Base-by-base conservation (phyloP, 352 stramenopile genomes). In the Aphanomyces invadans region DNA sequence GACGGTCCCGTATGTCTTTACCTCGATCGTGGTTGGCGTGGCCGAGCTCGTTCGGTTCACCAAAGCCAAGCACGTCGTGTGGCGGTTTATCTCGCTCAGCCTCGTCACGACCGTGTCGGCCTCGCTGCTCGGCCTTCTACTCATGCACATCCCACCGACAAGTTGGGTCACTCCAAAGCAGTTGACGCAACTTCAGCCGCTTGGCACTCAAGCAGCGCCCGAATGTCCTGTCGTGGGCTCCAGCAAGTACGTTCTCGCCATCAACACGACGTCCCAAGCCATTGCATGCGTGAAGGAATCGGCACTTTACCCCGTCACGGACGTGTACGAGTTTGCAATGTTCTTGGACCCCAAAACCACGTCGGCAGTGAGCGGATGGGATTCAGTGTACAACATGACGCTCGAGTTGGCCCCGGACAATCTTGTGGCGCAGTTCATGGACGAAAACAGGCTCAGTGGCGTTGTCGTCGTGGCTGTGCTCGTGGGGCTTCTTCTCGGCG, bases 1-100 rank as follows among this genome's bases (percentile, higher is more conserved):
- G 39, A 83, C 90, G 57, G 73, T 91, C 61, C 82, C 82, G 25
- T 79, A 89, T 54, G 80, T 91, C 61, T 88, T 93, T 61, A 77
- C 90, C 25, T 90, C 90, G 69, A 54, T 93, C 42, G 80, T 77
- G 19, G 78, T 90, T 15, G 78, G 79, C 4, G 77, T 88, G 1
- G 78, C 82, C 2, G 82, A 93, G 59, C 74, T 93, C 28, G 75
- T 79, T 39, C 72, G 81, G 62, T 73, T 84, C 51, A 72, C 75
- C 12, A 68, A 87, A 48, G 79, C 75, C 42, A 70, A 74, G 55
- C 29, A 21, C 0, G 46, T 54, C 19, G 46, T 10, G 17, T 54
- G 46, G 46, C 46, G 46, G 1, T 21, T 29, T 7, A 21, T 54
- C 19, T 28, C 28, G 21, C 46, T 54, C 46, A 21, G 46, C 25